A percentile compares a stretch with the other conserved stretches of the same genome.
Evolutionary conservation across 2,329 filamentous ascomycete genomes (phyloP).

Genomic region (Cytospora piceicola): DNA sequence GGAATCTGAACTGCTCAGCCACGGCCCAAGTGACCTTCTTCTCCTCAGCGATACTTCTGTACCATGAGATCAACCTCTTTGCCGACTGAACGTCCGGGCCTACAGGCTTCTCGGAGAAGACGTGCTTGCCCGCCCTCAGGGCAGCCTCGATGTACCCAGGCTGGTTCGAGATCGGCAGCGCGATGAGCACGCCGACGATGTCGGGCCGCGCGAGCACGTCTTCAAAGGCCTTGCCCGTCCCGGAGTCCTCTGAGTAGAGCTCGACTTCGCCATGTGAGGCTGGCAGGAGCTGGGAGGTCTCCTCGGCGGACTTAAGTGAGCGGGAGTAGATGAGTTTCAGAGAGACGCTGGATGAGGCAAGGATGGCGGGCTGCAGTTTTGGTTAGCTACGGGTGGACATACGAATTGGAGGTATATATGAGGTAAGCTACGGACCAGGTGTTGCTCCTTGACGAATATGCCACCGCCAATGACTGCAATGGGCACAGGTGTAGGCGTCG

Average conservation of each 20-base stretch:
- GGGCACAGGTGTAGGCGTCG: conserved; percentile 31
- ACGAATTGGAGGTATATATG: neutral
- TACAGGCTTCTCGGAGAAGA: conserved; percentile 46
- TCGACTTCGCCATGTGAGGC: conserved; percentile 40
- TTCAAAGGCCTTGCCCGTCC: conserved; percentile 47
- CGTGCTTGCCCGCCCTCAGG: conserved; percentile 58
- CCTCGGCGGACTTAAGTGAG: conserved; percentile 56
- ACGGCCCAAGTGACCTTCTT: conserved; percentile 54
- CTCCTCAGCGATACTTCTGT: conserved; percentile 30
- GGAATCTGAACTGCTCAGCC: conserved; percentile 72
- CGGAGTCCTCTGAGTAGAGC: conserved; percentile 60
- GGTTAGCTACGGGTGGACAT: conserved; percentile 2
- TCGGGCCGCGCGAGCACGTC: conserved; percentile 56
- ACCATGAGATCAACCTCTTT: conserved; percentile 48
- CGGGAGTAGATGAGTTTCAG: conserved; percentile 68
- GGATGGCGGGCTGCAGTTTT: conserved; percentile 27
- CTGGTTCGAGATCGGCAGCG: conserved; percentile 62
- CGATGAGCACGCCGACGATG: conserved; percentile 57
- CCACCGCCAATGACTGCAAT: conserved; percentile 65
- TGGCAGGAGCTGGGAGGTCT: conserved; percentile 38
- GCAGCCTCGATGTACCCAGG: conserved; percentile 61
- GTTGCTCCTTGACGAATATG: conserved; percentile 63
- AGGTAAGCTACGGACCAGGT: conserved; percentile 50
- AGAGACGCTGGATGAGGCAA: conserved; percentile 41
- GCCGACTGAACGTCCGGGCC: conserved; percentile 45